Evolutionary conservation across 2,329 filamentous ascomycete species (phyloP).

Genomic region (Aspergillus proliferans): DNA sequence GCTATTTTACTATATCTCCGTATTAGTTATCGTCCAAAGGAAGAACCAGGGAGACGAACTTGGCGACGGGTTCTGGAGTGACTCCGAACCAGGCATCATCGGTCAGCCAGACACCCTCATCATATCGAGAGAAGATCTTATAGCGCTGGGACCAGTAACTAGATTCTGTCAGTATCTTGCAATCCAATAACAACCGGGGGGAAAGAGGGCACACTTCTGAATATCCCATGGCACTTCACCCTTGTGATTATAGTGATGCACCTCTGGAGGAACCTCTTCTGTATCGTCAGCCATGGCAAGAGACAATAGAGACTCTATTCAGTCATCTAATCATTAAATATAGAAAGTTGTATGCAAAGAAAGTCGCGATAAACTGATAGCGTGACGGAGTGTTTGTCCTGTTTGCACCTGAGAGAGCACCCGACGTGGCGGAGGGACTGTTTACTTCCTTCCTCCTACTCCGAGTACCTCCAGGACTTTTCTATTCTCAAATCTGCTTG

Average conservation of each 20-base stretch:
- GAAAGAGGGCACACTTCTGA: slow-evolving; percentile 60
- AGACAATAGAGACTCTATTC: neutral
- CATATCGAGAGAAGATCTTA: slow-evolving; percentile 79
- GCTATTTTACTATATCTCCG: slow-evolving; percentile 61
- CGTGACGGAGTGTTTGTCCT: slow-evolving; percentile 19
- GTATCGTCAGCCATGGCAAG: slow-evolving; percentile 23
- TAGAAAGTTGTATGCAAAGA: neutral
- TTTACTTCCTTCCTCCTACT: neutral
- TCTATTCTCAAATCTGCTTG: no score
- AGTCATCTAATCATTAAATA: neutral
- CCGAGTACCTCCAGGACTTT: neutral
- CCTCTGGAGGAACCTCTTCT: slow-evolving; percentile 32
- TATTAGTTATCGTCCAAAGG: slow-evolving; percentile 1
- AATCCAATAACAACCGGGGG: slow-evolving; percentile 5
- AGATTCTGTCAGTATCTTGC: neutral
- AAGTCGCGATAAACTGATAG: neutral
- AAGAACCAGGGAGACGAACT: slow-evolving; percentile 41
- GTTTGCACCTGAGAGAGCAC: slow-evolving; percentile 21
- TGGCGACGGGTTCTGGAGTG: slow-evolving; percentile 85
- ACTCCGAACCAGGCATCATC: slow-evolving; percentile 96
- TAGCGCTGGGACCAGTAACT: slow-evolving; percentile 91
- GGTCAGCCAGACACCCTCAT: slow-evolving; percentile 83
- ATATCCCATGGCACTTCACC: slow-evolving; percentile 74
- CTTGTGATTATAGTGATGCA: slow-evolving; percentile 65
- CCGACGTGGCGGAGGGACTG: slow-evolving; percentile 1